A percentile compares a stretch with the other conserved stretches of the same genome.
Conservation (phyloP, 495 filamentous ascomycete species). For the Xylaria nigripes region DNA sequence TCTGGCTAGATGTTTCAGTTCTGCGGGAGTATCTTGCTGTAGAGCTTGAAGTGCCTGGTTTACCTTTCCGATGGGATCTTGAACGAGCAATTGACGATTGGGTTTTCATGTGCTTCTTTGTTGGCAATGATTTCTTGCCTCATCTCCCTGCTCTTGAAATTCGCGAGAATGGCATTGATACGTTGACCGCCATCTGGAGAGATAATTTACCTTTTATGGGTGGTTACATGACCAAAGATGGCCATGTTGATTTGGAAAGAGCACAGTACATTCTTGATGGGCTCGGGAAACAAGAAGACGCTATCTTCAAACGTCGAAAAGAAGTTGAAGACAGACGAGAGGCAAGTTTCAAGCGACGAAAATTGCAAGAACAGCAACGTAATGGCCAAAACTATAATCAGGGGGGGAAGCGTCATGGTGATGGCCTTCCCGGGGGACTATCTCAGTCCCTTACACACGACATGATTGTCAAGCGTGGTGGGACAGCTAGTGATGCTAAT, state of each 20-base stretch:
- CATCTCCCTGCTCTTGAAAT: conserved; percentile 96
- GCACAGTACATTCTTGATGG: conserved; percentile 84
- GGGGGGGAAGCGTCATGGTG: conserved; percentile 24
- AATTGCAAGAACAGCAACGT: conserved; percentile 52
- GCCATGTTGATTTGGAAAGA: conserved; percentile 75
- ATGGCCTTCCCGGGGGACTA: conserved; percentile 26
- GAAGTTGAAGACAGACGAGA: conserved; percentile 74
- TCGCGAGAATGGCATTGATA: conserved; percentile 93
- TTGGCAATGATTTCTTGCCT: conserved; percentile 97
- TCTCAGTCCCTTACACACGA: conserved; percentile 66
- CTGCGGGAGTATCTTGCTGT: conserved; percentile 88
- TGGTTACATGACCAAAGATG: conserved; percentile 92
- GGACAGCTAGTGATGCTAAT: conserved; percentile 62
- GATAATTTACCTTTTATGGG: conserved; percentile 88
- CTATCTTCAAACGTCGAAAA: conserved; percentile 79
- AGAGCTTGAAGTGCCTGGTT: conserved; percentile 71
- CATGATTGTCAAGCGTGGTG: conserved; percentile 73
- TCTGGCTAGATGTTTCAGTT: conserved; percentile 92
- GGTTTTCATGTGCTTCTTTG: conserved; percentile 99
- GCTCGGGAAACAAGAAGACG: conserved; percentile 89
- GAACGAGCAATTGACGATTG: conserved; percentile 98
- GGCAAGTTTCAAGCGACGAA: conserved; percentile 68
- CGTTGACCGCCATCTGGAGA: conserved; percentile 88
- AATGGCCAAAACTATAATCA: conserved; percentile 39
- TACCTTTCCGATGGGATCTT: conserved; percentile 75